Evolutionary conservation across 352 stramenopile genomes (phyloP), one percentile per base, ranked within the genome.

Genomic region (Phytophthora sojae): DNA sequence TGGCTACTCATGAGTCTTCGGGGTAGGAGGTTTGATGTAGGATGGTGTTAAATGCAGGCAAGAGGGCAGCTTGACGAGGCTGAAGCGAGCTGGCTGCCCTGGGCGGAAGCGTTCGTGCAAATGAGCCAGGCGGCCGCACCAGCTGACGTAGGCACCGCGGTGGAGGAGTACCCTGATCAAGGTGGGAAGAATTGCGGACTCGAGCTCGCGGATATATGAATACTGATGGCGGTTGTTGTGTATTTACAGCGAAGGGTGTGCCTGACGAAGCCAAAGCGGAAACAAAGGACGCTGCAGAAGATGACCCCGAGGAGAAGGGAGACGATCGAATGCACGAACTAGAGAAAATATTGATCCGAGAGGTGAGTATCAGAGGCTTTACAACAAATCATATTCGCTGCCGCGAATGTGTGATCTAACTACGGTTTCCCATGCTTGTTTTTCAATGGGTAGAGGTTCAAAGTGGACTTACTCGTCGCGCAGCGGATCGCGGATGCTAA

Each of bases 401-500:
- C 21, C 17, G 39, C 17, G 3, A 25, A 25, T n/a, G 8, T 50
- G n/a, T 39, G 42, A 5, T 17, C 42, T 50, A 25, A 50, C 42
- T 23, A 50, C 4, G 39, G 32, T 21, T 19, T 25, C 30, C n/a
- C 42, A 17, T 19, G 21, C 7, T 49, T 39, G 15, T 19, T 53
- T 49, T 58, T 2, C 4, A 64, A 39, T 54, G 23, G 2, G 8
- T 15, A 95, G 87, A 75, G 86, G 6, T 77, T 93, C 14, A 93
- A 93, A 60, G 87, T 95, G 12, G 87, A 95, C 62, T 50, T 95
- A 6, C 68, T 95, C 8, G 83, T 95, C 8, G 84, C 87, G 0
- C 87, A 95, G 50, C 80, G 87, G 11, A 85, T 91, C 37, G 81
- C 87, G 0, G 82, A 92, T 17, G 75, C 77, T 4, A 93, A 95